Evolutionary conservation across 129 eudicot genomes (phyloP).

Genomic region (Deinandra increscens): DNA sequence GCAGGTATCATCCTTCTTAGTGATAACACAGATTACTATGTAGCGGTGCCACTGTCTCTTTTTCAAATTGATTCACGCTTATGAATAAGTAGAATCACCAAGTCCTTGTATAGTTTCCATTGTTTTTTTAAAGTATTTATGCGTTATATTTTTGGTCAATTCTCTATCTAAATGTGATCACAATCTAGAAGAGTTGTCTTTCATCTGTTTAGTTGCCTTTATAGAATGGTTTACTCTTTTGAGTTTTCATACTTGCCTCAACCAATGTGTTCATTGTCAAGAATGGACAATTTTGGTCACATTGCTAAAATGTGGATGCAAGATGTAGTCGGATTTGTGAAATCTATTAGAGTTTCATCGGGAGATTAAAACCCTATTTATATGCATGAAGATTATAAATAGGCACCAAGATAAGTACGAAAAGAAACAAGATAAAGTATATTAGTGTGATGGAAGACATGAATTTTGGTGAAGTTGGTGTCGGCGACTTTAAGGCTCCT

Average conservation of each 20-base stretch:
- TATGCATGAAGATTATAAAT: too few species aligned
- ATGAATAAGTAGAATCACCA: not conserved
- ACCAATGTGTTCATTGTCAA: not conserved
- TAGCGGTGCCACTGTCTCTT: not conserved
- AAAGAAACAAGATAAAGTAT: too few species aligned
- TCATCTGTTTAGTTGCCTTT: not conserved
- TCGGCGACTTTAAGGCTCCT: too few species aligned
- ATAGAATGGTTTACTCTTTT: not conserved
- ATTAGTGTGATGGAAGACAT: too few species aligned
- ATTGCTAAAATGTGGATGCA: too few species aligned
- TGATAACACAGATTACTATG: conserved; percentile 9
- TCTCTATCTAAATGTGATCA: too few species aligned
- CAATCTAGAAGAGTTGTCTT: not conserved
- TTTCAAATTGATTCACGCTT: not conserved
- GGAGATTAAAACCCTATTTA: too few species aligned
- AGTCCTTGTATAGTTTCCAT: conserved; percentile 1
- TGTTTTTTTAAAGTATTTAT: not conserved
- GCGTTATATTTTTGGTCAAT: not conserved
- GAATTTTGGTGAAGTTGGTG: too few species aligned
- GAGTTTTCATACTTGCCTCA: not conserved
- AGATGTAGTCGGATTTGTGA: too few species aligned
- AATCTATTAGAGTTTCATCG: too few species aligned
- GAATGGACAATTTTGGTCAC: too few species aligned
- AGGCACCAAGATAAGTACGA: too few species aligned
- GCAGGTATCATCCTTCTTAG: conserved; percentile 54